Evolutionary conservation across 352 stramenopile genomes (phyloP).

Genomic region (Phytophthora ramorum): DNA sequence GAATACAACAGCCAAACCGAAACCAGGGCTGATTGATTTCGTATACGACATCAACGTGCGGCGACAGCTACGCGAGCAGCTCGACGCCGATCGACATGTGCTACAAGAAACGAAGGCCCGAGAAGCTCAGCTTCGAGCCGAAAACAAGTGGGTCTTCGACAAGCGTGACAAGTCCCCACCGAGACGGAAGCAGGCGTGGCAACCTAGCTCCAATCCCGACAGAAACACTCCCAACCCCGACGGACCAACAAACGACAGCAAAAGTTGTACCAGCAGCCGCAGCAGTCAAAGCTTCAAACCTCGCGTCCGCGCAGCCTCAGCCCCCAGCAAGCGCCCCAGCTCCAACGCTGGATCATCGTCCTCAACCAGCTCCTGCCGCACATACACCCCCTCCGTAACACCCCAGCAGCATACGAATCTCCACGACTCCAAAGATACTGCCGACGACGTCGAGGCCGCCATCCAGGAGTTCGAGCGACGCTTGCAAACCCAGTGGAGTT

Average conservation of each 20-base stretch:
- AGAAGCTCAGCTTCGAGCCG: conserved; percentile 50
- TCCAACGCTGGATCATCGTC: background rate
- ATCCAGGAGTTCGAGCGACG: conserved; percentile 54
- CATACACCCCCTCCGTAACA: conserved; percentile 2
- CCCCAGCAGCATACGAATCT: background rate
- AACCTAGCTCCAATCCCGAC: background rate
- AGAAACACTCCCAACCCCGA: conserved; percentile 1
- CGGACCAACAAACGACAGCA: background rate
- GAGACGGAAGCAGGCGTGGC: conserved; percentile 24
- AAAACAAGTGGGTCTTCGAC: conserved; percentile 58
- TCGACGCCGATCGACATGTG: conserved; percentile 61
- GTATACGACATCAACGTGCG: conserved; percentile 73
- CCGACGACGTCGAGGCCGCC: conserved; percentile 37
- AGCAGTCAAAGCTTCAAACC: background rate
- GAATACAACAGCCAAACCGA: conserved; percentile 1
- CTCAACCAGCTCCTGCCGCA: conserved; percentile 28
- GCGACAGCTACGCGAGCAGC: conserved; percentile 56
- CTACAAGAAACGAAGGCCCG: conserved; percentile 34
- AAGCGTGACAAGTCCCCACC: conserved; percentile 12
- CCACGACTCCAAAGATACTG: conserved; percentile 5
- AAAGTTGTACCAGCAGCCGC: background rate
- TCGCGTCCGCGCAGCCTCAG: background rate
- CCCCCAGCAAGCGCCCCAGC: conserved; percentile 5
- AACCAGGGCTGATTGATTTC: conserved; percentile 56
- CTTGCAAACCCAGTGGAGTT: conserved; percentile 26